These are phyloP conservation scores for Pilatotrama ljubarskyi DNA, from an alignment of 768 basidiomycete species.

Conservation along the genomic window DNA sequence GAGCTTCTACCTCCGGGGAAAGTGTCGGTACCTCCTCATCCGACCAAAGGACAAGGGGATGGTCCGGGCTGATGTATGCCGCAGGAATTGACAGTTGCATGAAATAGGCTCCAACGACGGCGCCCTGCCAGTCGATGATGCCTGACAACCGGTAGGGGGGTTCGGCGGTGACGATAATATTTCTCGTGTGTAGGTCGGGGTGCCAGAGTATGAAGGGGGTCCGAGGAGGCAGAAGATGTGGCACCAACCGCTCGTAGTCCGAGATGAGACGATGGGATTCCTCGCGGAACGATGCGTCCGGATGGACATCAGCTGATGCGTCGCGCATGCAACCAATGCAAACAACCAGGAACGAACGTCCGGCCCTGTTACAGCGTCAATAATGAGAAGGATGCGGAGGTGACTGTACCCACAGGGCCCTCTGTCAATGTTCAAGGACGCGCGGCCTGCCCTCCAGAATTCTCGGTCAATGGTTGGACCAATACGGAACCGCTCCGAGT, in stretches of 20 bases:
- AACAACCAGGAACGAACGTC: constrained; percentile 10
- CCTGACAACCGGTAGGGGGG: constrained; percentile 10
- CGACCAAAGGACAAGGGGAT: not conserved
- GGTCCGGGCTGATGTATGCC: not conserved
- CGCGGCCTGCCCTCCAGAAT: constrained; percentile 18
- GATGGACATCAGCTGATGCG: not conserved
- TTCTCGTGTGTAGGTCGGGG: constrained; percentile 21
- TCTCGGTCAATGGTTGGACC: constrained; percentile 21
- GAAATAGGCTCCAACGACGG: not conserved
- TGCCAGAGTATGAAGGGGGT: constrained; percentile 22
- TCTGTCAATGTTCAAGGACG: constrained; percentile 12
- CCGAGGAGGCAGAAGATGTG: not conserved
- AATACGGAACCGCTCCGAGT: constrained; percentile 15
- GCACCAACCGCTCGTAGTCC: constrained; percentile 6
- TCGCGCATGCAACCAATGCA: not conserved
- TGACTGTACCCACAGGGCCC: constrained; percentile 14
- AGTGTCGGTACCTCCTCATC: not conserved
- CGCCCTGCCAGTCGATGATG: constrained; percentile 25
- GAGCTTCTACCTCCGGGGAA: not conserved
- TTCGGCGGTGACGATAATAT: constrained; percentile 17
- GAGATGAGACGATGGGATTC: constrained; percentile 2
- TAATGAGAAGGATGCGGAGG: not conserved
- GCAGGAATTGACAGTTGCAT: not conserved
- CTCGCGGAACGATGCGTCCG: not conserved
- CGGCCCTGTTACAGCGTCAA: constrained; percentile 1